Evolutionary conservation across 2,329 filamentous ascomycete species (phyloP).

Genomic region (Dactylellina cionopaga): DNA sequence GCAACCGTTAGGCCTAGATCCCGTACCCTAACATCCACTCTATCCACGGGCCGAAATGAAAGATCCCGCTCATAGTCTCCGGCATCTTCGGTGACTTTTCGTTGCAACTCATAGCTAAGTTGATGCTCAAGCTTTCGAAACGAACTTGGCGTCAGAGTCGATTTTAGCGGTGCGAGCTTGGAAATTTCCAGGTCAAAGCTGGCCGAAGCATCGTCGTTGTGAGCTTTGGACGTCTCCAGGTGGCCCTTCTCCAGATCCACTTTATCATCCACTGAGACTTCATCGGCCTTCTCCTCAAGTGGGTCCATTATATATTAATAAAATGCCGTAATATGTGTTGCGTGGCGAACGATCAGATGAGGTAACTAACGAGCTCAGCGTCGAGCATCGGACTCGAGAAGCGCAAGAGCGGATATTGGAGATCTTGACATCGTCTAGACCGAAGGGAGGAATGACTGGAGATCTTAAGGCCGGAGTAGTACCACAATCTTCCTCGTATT

Average conservation of each 20-base stretch:
- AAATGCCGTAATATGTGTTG: conserved; percentile 8
- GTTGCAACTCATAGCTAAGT: conserved; percentile 13
- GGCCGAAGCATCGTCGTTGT: conserved; percentile 10
- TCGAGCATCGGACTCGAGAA: too few species aligned
- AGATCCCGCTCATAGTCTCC: conserved; percentile 29
- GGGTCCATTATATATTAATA: too few species aligned
- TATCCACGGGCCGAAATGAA: conserved; percentile 43
- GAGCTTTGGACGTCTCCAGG: neutral
- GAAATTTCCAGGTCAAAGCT: conserved; percentile 22
- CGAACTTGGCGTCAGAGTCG: conserved; percentile 22
- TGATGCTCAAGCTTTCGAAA: conserved; percentile 29
- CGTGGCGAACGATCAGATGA: neutral
- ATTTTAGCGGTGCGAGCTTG: conserved; percentile 25
- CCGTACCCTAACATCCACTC: conserved; percentile 55
- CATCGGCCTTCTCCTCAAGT: neutral
- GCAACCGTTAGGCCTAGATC: conserved; percentile 47
- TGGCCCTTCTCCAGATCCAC: conserved; percentile 10
- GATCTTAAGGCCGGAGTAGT: neutral
- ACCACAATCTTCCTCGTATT: neutral
- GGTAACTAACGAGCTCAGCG: too few species aligned
- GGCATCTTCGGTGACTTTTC: conserved; percentile 13
- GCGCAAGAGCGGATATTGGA: neutral
- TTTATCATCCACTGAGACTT: neutral
- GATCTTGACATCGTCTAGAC: neutral
- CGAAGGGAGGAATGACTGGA: neutral